phyloP scores from a whole-genome alignment of 768 basidiomycete genomes.

The Suillus hirtellus region DNA sequence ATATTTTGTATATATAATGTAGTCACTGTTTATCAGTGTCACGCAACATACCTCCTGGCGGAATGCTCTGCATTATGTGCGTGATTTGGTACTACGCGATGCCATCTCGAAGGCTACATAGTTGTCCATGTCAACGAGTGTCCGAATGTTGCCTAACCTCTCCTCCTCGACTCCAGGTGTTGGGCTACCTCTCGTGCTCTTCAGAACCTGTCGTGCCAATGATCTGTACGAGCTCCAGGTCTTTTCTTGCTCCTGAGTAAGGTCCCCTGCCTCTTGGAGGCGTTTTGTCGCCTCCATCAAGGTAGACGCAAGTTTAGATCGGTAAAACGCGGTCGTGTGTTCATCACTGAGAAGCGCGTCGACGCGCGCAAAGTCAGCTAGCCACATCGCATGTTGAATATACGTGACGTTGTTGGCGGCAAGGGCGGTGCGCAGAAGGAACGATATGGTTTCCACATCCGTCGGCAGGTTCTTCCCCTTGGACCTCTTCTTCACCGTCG shows the following conservation, averaged over 20 bases:
- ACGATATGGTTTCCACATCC: constrained; percentile 54
- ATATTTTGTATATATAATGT: constrained; percentile 15
- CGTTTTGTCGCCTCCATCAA: constrained; percentile 42
- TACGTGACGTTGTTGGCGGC: constrained; percentile 49
- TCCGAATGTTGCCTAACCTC: constrained; percentile 26
- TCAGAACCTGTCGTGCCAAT: constrained; percentile 21
- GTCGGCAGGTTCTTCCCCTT: constrained; percentile 46
- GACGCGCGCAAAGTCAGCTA: constrained; percentile 50
- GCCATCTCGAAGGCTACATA: constrained; percentile 33
- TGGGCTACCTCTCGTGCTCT: constrained; percentile 16
- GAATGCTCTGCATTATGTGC: constrained; percentile 16
- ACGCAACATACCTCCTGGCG: constrained; percentile 11
- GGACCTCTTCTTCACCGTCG: constrained; percentile 43
- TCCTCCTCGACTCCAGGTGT: constrained; percentile 21
- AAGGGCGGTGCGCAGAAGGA: constrained; percentile 59
- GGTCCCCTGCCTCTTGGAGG: constrained; percentile 28
- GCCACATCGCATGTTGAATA: constrained; percentile 61
- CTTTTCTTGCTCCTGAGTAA: constrained; percentile 18
- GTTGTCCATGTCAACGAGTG: constrained; percentile 27
- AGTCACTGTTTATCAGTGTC: constrained; percentile 1
- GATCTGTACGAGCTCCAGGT: constrained; percentile 19
- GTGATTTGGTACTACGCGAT: constrained; percentile 28
- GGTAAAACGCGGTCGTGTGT: constrained; percentile 37
- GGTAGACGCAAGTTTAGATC: constrained; percentile 49
- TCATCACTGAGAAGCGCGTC: constrained; percentile 34